Conservation (phyloP, 768 basidiomycete species). For the Ephemerocybe angulata region DNA sequence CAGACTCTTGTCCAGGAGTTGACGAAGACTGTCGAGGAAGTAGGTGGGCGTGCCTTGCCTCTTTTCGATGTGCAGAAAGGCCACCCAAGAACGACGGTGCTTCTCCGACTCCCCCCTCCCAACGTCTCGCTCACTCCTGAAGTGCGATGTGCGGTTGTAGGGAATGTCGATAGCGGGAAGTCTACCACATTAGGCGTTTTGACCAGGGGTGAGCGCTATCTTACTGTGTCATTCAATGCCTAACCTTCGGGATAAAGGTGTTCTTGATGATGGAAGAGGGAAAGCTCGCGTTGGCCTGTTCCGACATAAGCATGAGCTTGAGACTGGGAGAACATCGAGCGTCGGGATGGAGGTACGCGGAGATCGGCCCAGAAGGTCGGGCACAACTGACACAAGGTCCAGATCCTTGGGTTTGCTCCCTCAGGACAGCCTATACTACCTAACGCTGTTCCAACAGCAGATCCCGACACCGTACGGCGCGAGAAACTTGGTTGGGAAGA, state of each 20-base stretch:
- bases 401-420: slow-evolving; percentile 88
- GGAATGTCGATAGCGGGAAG: slow-evolving; percentile 93
- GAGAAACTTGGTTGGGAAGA: slow-evolving; percentile 97
- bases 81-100: slow-evolving; percentile 54
- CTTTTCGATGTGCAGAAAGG: slow-evolving; percentile 45
- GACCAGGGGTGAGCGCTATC: slow-evolving; percentile 65
- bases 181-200: slow-evolving; percentile 92
- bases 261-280: slow-evolving; percentile 78
- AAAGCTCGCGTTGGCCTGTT: slow-evolving; percentile 86
- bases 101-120: slow-evolving; percentile 73
- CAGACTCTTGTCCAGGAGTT: slow-evolving; percentile 42
- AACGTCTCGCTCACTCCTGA: slow-evolving; percentile 80
- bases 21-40: slow-evolving; percentile 58
- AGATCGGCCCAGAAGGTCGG: neutral
- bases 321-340: slow-evolving; percentile 91
- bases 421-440: slow-evolving; percentile 80
- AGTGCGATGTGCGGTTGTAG: slow-evolving; percentile 93
- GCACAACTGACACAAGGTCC: slow-evolving; percentile 1
- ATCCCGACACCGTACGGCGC: slow-evolving; percentile 62
- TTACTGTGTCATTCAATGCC: neutral
- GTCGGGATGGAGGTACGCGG: slow-evolving; percentile 88
- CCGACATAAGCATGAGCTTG: slow-evolving; percentile 95
- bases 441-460: slow-evolving; percentile 48
- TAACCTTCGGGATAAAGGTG: slow-evolving; percentile 37
- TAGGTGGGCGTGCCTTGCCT: slow-evolving; percentile 68